Evolutionary conservation across 805 yeast genomes (phyloP), one percentile per base, ranked within the genome.

Genomic region (Wickerhamiella alocasiicola): DNA sequence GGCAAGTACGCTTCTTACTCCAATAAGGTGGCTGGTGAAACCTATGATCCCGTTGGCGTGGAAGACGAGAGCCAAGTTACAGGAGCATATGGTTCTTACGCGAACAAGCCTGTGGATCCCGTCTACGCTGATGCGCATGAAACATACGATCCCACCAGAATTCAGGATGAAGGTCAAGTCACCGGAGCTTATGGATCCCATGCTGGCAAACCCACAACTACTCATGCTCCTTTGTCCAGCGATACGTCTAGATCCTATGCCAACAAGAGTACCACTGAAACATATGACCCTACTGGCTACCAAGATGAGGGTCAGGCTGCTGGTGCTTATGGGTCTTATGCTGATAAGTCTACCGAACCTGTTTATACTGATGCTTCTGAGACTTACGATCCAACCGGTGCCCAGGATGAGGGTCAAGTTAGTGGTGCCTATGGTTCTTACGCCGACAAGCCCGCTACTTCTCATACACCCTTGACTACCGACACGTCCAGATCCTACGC

Each of bases 321-420:
- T 19, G 38, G 38, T 12, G 9, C 38, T 9, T 35, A 35, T 19
- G 38, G 38, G 23, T 9, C 26, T 11, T 6, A 7, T 11, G 26
- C 26, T 23, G 9, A 6, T 11, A 23, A 23, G 26, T 11, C 26
- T 23, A n/a, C n/a, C n/a, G n/a, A n/a, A n/a, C n/a, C n/a, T n/a
- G 24, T 17, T 20, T 25, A 32, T 25, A 25, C 36, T n/a, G 36
- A 25, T 15, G 19, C 36, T 4, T 32, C 19, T 32, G 36, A 26
- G 7, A 20, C 36, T 12, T 25, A 25, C 3, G 36, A 26, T 13
- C 13, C 25, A 9, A 12, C 36, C 5, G 23, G 25, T 32, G 27
- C 36, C 20, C n/a, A n/a, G n/a, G 39, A 28, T 21, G 39, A 36
- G 20, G 32, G 32, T 16, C 39, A 27, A 12, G 39, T 28, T 9